These are phyloP conservation scores for Erysimum pusillum DNA, from an alignment of 441 rosid genomes.

Conservation along the genomic window DNA sequence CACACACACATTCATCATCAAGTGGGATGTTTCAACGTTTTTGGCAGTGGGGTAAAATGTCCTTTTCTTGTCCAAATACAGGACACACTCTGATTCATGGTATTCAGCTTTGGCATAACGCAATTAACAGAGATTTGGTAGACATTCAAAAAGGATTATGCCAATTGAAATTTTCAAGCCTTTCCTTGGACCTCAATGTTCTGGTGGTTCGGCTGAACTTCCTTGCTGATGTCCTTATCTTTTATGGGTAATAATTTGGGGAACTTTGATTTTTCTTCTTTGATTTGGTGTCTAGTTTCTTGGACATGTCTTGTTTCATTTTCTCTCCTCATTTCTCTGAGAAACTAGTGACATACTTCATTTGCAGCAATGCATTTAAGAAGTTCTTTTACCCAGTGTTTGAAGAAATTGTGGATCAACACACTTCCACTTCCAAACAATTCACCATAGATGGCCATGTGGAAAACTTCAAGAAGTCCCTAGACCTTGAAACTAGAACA, in stretches of 20 bases:
- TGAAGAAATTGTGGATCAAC: slow-evolving; percentile 47
- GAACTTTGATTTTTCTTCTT: not conserved
- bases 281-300: slow-evolving; percentile 2
- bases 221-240: slow-evolving; percentile 71
- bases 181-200: slow-evolving; percentile 48
- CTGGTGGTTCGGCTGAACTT: slow-evolving; percentile 65
- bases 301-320: not conserved
- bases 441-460: slow-evolving; percentile 49
- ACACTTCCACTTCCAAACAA: slow-evolving; percentile 42
- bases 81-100: slow-evolving; percentile 53
- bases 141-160: slow-evolving; percentile 58
- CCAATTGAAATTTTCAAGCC: slow-evolving; percentile 51
- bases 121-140: slow-evolving; percentile 69
- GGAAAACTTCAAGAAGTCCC: too few species aligned
- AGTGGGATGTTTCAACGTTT: slow-evolving; percentile 50
- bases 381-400: slow-evolving; percentile 62
- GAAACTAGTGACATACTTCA: too few species aligned
- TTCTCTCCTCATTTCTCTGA: not conserved
- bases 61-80: slow-evolving; percentile 31
- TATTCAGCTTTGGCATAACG: slow-evolving; percentile 67
- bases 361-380: slow-evolving; percentile 72
- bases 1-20: slow-evolving; percentile 37
- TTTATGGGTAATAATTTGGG: slow-evolving; percentile 65
- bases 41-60: slow-evolving; percentile 44
- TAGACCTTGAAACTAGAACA: too few species aligned